Evolutionary conservation across 306 rosid species (phyloP).

Genomic region (Acacia crassicarpa): DNA sequence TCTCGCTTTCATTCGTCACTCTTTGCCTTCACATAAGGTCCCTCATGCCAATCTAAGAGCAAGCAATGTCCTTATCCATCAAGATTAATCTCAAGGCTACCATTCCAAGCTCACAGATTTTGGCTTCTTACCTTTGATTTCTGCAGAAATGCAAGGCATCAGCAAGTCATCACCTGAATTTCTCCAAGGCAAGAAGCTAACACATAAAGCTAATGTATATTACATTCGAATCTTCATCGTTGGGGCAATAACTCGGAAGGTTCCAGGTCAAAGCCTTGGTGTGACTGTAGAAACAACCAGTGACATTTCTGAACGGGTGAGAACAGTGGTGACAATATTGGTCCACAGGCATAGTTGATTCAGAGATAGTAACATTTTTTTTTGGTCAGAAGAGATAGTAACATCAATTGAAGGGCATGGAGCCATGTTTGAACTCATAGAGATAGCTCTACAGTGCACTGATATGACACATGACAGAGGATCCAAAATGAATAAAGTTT

Average conservation of each 20-base stretch:
- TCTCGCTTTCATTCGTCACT: slow-evolving; percentile 61
- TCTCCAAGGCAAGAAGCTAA: slow-evolving; percentile 54
- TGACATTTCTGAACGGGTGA: slow-evolving; percentile 73
- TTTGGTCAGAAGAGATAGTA: slow-evolving; percentile 58
- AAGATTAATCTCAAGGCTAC: slow-evolving; percentile 27
- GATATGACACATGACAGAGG: too few species aligned
- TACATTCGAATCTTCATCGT: slow-evolving; percentile 65
- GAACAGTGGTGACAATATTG: slow-evolving; percentile 63
- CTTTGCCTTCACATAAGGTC: slow-evolving; percentile 54
- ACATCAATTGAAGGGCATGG: not conserved
- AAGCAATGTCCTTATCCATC: slow-evolving; percentile 51
- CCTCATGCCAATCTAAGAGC: slow-evolving; percentile 75
- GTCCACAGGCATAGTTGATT: slow-evolving; percentile 71
- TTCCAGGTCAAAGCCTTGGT: slow-evolving; percentile 54
- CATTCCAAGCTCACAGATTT: slow-evolving; percentile 59
- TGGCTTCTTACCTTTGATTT: slow-evolving; percentile 57
- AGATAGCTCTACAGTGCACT: too few species aligned
- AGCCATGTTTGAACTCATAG: too few species aligned
- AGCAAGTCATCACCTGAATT: slow-evolving; percentile 59
- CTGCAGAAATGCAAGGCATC: slow-evolving; percentile 41
- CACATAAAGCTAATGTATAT: slow-evolving; percentile 59
- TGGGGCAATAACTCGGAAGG: slow-evolving; percentile 68
- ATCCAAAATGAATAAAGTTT: too few species aligned
- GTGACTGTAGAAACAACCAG: slow-evolving; percentile 34
- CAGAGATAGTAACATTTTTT: slow-evolving; percentile 50